Percentiles rank a stretch among this genome's conserved stretches.
phyloP scores from a whole-genome alignment of 208 protist species.

The Sergeia podlipaevii region DNA sequence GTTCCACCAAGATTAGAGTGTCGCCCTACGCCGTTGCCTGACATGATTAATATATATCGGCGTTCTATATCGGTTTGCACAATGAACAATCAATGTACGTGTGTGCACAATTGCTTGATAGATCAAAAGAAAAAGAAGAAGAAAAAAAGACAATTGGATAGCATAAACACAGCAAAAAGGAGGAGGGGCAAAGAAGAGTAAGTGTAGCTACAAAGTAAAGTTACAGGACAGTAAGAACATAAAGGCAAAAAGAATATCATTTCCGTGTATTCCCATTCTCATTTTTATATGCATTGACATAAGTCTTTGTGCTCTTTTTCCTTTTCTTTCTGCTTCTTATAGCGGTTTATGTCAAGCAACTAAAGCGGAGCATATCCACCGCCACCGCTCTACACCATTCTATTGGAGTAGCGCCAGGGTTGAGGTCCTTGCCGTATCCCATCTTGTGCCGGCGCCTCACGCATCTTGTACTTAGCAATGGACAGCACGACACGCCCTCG shows the following conservation, averaged over 20 bases:
- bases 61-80: too few relatives aligned
- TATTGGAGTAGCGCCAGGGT: slow-evolving; percentile 64
- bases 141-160: background rate
- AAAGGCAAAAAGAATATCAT: slow-evolving; percentile 4
- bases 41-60: too few relatives aligned
- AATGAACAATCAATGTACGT: slow-evolving; percentile 6
- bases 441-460: slow-evolving; percentile 68
- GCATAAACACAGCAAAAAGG: background rate
- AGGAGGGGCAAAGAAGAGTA: background rate
- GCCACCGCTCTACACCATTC: slow-evolving; percentile 22
- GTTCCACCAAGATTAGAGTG: slow-evolving; percentile 13
- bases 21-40: slow-evolving; percentile 10
- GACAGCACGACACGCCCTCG: slow-evolving; percentile 20
- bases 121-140: background rate
- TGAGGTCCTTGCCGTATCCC: slow-evolving; percentile 78
- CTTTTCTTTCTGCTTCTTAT: background rate
- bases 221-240: background rate
- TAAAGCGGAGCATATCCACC: background rate
- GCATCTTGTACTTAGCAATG: slow-evolving; percentile 83
- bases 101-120: background rate
- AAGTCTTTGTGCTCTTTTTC: too few relatives aligned
- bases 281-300: too few relatives aligned
- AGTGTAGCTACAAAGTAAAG: background rate
- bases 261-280: background rate
- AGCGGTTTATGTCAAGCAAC: background rate